Conservation (phyloP, 139 green algal species). For the Chlorella sp. region DNA sequence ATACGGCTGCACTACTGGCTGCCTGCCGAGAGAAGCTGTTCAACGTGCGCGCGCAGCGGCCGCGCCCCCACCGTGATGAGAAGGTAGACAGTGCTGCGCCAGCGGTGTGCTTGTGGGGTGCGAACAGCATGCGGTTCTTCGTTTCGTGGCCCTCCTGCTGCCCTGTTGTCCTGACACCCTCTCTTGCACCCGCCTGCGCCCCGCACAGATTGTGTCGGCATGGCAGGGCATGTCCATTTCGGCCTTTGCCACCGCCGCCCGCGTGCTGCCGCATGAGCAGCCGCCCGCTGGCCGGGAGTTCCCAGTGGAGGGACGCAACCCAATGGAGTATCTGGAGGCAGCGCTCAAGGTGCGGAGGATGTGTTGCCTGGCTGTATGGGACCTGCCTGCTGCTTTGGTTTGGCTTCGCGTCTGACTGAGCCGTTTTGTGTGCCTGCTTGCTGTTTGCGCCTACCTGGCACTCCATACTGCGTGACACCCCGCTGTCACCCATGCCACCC, state of each 20-base stretch:
- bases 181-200: too few species aligned
- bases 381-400: too few species aligned
- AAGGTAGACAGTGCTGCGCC: constrained; percentile 81
- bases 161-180: too few species aligned
- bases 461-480: neutral
- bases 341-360: constrained; percentile 47
- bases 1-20: constrained; percentile 59
- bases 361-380: too few species aligned
- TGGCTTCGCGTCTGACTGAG: too few species aligned
- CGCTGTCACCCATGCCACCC: neutral
- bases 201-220: constrained; percentile 83
- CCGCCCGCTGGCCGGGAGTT: constrained; percentile 58
- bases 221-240: constrained; percentile 93
- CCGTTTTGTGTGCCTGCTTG: too few species aligned
- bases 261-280: constrained; percentile 61
- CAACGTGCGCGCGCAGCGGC: constrained; percentile 52
- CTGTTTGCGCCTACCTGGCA: neutral
- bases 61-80: constrained; percentile 83
- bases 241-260: constrained; percentile 75
- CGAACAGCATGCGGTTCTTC: too few species aligned
- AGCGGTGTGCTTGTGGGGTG: too few species aligned
- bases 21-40: constrained; percentile 68
- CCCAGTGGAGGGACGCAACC: constrained; percentile 70
- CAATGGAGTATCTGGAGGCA: constrained; percentile 68
- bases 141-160: too few species aligned